Evolutionary conservation across 345 rosid genomes (phyloP).

Genomic region (Noccaea bulbosa): DNA sequence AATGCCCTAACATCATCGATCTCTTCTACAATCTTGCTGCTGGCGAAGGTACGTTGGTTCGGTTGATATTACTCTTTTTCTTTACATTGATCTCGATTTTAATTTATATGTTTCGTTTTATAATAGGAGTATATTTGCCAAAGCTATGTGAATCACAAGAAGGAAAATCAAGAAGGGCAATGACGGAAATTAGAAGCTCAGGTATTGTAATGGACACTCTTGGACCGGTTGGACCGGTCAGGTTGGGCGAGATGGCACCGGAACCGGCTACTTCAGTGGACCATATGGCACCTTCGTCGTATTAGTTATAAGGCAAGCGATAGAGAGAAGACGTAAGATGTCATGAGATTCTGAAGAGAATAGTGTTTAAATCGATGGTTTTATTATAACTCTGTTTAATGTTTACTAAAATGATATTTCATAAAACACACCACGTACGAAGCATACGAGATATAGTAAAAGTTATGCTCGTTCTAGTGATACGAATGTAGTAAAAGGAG

Average conservation of each 20-base stretch:
- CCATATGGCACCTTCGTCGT: constrained; percentile 15
- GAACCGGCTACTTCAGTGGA: constrained; percentile 25
- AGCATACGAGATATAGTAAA: neutral
- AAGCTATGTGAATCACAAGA: constrained; percentile 66
- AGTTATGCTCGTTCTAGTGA: constrained; percentile 18
- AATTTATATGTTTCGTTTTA: neutral
- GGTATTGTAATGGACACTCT: constrained; percentile 46
- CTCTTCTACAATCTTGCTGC: constrained; percentile 91
- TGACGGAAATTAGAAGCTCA: constrained; percentile 67
- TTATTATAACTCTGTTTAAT: constrained; percentile 13
- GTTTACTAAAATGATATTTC: neutral
- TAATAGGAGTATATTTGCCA: constrained; percentile 75
- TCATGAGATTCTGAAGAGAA: constrained; percentile 21
- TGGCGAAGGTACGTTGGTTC: constrained; percentile 68
- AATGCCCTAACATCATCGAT: constrained; percentile 79
- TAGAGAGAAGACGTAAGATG: constrained; percentile 11
- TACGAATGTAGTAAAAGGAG: no score
- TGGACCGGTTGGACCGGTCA: constrained; percentile 37
- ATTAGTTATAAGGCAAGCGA: neutral
- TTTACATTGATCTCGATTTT: neutral
- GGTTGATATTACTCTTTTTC: neutral
- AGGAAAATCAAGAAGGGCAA: constrained; percentile 54
- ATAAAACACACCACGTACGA: neutral
- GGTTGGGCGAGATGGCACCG: constrained; percentile 29
- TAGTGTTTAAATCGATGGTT: constrained; percentile 17